Evolutionary conservation across 352 stramenopile species (phyloP).

Genomic region (Pythium folliculosum): DNA sequence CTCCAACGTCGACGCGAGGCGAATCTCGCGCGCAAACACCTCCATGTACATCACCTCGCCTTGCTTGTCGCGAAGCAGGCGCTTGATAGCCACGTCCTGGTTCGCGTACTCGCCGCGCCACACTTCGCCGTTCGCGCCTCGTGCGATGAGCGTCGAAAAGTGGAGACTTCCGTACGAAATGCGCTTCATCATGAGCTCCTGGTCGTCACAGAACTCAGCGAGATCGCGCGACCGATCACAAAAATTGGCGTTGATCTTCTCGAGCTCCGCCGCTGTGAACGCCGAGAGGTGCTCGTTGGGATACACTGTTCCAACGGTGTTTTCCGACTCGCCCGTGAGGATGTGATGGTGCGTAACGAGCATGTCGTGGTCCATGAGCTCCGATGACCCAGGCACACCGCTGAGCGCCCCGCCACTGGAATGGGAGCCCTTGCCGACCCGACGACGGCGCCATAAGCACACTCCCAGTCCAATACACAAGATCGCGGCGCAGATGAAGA

Average conservation of each 20-base stretch:
- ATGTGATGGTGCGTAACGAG: constrained; percentile 22
- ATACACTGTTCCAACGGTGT: not conserved
- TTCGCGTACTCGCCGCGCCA: constrained; percentile 25
- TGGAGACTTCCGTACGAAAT: constrained; percentile 27
- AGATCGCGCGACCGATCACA: constrained; percentile 22
- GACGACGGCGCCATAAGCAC: constrained; percentile 11
- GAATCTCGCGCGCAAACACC: constrained; percentile 19
- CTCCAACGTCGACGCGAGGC: constrained; percentile 10
- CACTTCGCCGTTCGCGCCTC: constrained; percentile 30
- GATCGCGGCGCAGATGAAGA: constrained; percentile 11
- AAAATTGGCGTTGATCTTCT: constrained; percentile 27
- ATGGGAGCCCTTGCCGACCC: not conserved
- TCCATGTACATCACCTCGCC: constrained; percentile 15
- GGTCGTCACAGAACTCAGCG: constrained; percentile 27
- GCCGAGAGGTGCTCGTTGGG: constrained; percentile 5
- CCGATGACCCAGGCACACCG: constrained; percentile 1
- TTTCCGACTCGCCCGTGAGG: constrained; percentile 17
- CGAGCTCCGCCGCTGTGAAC: constrained; percentile 13
- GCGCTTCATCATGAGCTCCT: constrained; percentile 27
- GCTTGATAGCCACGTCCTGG: constrained; percentile 28
- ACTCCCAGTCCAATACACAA: not conserved
- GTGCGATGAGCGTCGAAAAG: constrained; percentile 21
- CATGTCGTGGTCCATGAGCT: constrained; percentile 15
- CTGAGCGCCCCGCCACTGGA: not conserved
- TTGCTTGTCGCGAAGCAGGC: constrained; percentile 20